phyloP scores from a whole-genome alignment of 1,284 basidiomycete genomes.

The Ceratorhiza oryzae-sativae region DNA sequence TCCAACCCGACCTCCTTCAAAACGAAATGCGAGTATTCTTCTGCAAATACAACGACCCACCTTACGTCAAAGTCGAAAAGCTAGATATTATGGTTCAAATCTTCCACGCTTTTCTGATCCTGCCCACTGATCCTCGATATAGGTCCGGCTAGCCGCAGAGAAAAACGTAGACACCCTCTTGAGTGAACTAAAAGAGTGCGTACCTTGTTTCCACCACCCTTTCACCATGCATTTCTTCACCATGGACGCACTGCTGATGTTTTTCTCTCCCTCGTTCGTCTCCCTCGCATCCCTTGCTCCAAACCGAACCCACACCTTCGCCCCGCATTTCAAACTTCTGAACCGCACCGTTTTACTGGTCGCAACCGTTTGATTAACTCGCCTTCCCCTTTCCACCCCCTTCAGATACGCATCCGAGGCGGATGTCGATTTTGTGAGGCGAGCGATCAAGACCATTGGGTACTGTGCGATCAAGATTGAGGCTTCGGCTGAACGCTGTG shows the following conservation, averaged over 20 bases:
- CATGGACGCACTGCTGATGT: constrained; percentile 3
- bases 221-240: neutral
- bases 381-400: neutral
- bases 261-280: neutral
- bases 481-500: constrained; percentile 90
- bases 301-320: neutral
- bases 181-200: constrained; percentile 93
- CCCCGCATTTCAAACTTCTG: neutral
- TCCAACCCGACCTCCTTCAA: constrained; percentile 78
- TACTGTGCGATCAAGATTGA: constrained; percentile 97
- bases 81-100: constrained; percentile 91
- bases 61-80: constrained; percentile 98
- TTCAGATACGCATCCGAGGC: constrained; percentile 93
- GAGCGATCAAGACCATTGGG: constrained; percentile 93
- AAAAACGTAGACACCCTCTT: constrained; percentile 93
- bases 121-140: neutral
- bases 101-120: neutral
- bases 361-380: no score
- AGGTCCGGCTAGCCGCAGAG: constrained; percentile 79
- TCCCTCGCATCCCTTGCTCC: neutral
- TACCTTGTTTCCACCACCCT: constrained; percentile 41
- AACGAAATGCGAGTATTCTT: constrained; percentile 99
- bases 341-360: no score
- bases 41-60: constrained; percentile 99
- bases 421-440: constrained; percentile 97